Percentiles rank a stretch among this genome's conserved stretches.
Conservation (phyloP, 192 early-diverging fungal species). For the Chytriomyces sp. region DNA sequence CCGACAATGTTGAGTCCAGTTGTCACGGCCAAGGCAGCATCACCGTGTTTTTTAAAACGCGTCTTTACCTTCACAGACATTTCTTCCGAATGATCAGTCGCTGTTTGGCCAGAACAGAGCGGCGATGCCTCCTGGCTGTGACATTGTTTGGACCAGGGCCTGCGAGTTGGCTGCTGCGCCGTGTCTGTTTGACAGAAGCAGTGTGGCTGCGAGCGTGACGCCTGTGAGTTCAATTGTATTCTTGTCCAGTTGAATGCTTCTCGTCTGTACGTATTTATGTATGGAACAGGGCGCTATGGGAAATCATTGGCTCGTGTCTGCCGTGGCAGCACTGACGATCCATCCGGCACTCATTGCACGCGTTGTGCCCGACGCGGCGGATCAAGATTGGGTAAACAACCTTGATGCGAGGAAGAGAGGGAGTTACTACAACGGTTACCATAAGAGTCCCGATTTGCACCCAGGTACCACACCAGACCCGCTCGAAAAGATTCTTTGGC, state of each 20-base stretch:
- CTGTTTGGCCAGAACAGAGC: neutral
- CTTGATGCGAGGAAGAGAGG: constrained; percentile 20
- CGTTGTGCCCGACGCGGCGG: constrained; percentile 28
- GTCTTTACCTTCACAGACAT: constrained; percentile 1
- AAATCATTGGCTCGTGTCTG: constrained; percentile 31
- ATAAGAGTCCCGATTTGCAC: constrained; percentile 44
- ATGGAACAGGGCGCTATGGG: constrained; percentile 25
- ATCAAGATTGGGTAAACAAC: constrained; percentile 43
- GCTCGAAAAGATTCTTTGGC: neutral
- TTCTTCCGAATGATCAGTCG: constrained; percentile 19
- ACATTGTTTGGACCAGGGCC: constrained; percentile 38
- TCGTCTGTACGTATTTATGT: constrained; percentile 4
- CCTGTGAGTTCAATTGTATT: neutral
- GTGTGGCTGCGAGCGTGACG: constrained; percentile 17
- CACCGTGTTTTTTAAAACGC: constrained; percentile 16
- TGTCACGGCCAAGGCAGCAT: neutral
- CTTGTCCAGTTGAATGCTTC: neutral
- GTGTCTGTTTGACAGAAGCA: constrained; percentile 7
- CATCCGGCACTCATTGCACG: constrained; percentile 31
- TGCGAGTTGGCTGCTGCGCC: constrained; percentile 35
- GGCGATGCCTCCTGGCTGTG: neutral
- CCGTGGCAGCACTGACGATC: constrained; percentile 38
- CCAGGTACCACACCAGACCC: constrained; percentile 19
- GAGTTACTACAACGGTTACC: constrained; percentile 39
- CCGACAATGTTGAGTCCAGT: constrained; percentile 22